Conservation (phyloP, 2,329 filamentous ascomycete species). For the Trichophyton simii region DNA sequence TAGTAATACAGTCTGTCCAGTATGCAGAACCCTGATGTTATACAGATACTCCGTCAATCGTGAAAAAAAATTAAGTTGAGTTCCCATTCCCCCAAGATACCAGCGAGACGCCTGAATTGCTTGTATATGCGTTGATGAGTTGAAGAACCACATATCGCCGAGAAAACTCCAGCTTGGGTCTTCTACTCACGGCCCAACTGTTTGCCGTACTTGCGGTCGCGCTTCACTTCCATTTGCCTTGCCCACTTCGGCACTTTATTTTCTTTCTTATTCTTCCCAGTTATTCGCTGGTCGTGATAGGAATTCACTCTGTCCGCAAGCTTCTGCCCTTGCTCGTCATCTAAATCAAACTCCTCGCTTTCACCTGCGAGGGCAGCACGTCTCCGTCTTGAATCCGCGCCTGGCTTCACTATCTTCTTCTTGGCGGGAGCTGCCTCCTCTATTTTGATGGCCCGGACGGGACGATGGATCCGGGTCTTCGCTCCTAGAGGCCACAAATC, state of each 20-base stretch:
- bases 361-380: neutral
- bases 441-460: slow-evolving; percentile 14
- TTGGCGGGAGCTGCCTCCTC: neutral
- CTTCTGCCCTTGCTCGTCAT: neutral
- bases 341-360: neutral
- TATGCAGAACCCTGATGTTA: neutral
- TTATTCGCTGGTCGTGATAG: neutral
- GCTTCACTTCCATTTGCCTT: neutral
- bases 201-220: neutral
- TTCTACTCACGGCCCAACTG: neutral
- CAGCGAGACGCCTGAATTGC: neutral
- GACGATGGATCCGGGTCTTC: slow-evolving; percentile 60
- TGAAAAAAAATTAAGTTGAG: slow-evolving; percentile 1
- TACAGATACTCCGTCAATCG: slow-evolving; percentile 2
- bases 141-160: neutral
- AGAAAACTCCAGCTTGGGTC: neutral
- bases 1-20: slow-evolving; percentile 7
- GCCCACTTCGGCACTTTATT: neutral
- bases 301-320: neutral
- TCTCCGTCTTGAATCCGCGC: neutral
- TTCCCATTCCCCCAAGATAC: neutral
- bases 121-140: neutral
- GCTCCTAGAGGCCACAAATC: slow-evolving; percentile 92
- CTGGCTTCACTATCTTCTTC: neutral
- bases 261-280: neutral